Conservation (phyloP, 1,284 basidiomycete genomes). For the Melampsora americana region DNA sequence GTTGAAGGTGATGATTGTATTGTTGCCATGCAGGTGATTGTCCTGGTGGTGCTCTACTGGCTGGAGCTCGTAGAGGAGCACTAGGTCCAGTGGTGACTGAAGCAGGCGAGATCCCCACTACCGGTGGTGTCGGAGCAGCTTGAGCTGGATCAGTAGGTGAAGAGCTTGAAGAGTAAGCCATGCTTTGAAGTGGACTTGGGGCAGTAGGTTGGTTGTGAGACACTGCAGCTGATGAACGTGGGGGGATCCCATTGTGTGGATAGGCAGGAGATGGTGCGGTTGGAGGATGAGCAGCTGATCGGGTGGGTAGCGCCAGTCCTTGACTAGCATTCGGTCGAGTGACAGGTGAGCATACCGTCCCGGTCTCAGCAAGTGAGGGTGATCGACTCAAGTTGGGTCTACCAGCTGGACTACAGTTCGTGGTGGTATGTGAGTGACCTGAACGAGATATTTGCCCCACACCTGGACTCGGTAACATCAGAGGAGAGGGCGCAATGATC, state of each 20-base stretch:
- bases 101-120: constrained; percentile 32
- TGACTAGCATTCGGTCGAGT: constrained; percentile 7
- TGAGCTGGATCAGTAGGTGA: constrained; percentile 28
- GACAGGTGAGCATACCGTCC: constrained; percentile 9
- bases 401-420: constrained; percentile 14
- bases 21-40: constrained; percentile 19
- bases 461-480: constrained; percentile 30
- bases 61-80: background rate
- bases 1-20: constrained; percentile 33
- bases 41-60: background rate
- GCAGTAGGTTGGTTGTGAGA: constrained; percentile 33
- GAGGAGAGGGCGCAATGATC: constrained; percentile 13
- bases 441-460: background rate
- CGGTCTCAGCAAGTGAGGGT: constrained; percentile 26
- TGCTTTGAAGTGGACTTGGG: constrained; percentile 36
- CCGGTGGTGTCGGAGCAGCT: constrained; percentile 1
- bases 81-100: background rate
- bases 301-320: constrained; percentile 22
- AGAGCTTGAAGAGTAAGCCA: constrained; percentile 37
- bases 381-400: constrained; percentile 28
- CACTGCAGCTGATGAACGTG: constrained; percentile 12
- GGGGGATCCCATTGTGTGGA: constrained; percentile 9
- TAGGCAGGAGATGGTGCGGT: constrained; percentile 24
- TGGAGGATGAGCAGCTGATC: constrained; percentile 6
- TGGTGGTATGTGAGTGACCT: background rate